Conservation (phyloP, 2,329 filamentous ascomycete species). For the Pseudocercospora pini-densiflorae region DNA sequence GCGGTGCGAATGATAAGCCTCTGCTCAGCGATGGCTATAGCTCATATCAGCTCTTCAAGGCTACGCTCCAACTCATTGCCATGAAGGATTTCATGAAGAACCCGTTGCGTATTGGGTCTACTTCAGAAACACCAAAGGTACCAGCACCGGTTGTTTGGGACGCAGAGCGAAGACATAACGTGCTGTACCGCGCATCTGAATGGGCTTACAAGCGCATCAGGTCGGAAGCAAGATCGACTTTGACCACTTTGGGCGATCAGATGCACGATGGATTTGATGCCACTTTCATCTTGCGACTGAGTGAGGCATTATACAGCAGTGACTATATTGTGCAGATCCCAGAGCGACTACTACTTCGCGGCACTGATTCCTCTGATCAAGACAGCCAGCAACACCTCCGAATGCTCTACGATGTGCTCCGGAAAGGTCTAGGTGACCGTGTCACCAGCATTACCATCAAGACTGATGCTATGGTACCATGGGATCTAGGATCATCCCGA, state of each 20-base stretch:
- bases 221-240: slow-evolving; percentile 73
- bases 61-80: slow-evolving; percentile 83
- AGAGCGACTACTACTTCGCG: slow-evolving; percentile 12
- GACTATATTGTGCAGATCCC: slow-evolving; percentile 56
- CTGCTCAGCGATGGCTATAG: slow-evolving; percentile 80
- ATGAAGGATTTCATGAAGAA: slow-evolving; percentile 71
- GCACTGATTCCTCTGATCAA: neutral
- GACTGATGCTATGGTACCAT: slow-evolving; percentile 32
- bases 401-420: slow-evolving; percentile 68
- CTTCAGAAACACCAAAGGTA: slow-evolving; percentile 39
- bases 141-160: slow-evolving; percentile 78
- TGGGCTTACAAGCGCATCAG: slow-evolving; percentile 80
- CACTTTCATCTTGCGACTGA: slow-evolving; percentile 72
- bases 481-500: slow-evolving; percentile 43
- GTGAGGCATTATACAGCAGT: slow-evolving; percentile 58
- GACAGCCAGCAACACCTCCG: slow-evolving; percentile 34
- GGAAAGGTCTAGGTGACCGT: slow-evolving; percentile 75
- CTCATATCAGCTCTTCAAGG: slow-evolving; percentile 94
- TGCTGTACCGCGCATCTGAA: slow-evolving; percentile 86
- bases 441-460: slow-evolving; percentile 65
- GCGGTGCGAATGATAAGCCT: slow-evolving; percentile 71
- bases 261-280: slow-evolving; percentile 80
- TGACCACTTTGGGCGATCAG: slow-evolving; percentile 75
- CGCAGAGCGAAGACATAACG: slow-evolving; percentile 72
- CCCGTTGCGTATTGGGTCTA: slow-evolving; percentile 56